Evolutionary conservation across 1,139 yeast species (phyloP).

Genomic region (Scheffersomyces illinoinensis): DNA sequence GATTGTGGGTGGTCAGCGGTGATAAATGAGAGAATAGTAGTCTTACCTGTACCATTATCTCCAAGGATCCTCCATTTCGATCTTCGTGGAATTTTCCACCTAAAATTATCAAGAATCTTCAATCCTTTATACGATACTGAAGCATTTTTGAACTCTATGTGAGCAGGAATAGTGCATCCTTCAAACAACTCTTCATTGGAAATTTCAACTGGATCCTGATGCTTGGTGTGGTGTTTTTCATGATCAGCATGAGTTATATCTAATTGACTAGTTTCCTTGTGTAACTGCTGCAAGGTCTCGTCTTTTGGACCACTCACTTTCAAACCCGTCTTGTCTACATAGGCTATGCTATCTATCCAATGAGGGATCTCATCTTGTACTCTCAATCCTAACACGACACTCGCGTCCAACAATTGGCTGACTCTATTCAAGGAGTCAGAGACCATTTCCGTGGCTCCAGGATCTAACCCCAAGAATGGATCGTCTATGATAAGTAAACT

Average conservation of each 20-base stretch:
- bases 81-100: slow-evolving; percentile 69
- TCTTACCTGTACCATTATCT: slow-evolving; percentile 89
- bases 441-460: slow-evolving; percentile 62
- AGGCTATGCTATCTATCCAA: slow-evolving; percentile 76
- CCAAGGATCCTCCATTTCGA: slow-evolving; percentile 90
- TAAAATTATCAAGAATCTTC: slow-evolving; percentile 57
- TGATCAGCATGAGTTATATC: slow-evolving; percentile 2
- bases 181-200: slow-evolving; percentile 5
- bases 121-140: slow-evolving; percentile 66
- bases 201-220: slow-evolving; percentile 6
- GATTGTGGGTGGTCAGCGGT: slow-evolving; percentile 98
- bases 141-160: slow-evolving; percentile 63
- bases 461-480: slow-evolving; percentile 90
- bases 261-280: not conserved
- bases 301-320: slow-evolving; percentile 45
- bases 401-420: slow-evolving; percentile 24
- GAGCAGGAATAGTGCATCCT: slow-evolving; percentile 20
- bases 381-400: slow-evolving; percentile 70
- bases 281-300: not conserved
- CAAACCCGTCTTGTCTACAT: slow-evolving; percentile 58
- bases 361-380: slow-evolving; percentile 72
- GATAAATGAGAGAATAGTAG: slow-evolving; percentile 77
- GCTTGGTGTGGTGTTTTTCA: slow-evolving; percentile 4
- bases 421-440: slow-evolving; percentile 40
- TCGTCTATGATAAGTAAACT: slow-evolving; percentile 76